Percentiles rank a stretch among this genome's conserved stretches.
Conservation (phyloP, 2,329 filamentous ascomycete genomes). For the Hypoxylon sp. region DNA sequence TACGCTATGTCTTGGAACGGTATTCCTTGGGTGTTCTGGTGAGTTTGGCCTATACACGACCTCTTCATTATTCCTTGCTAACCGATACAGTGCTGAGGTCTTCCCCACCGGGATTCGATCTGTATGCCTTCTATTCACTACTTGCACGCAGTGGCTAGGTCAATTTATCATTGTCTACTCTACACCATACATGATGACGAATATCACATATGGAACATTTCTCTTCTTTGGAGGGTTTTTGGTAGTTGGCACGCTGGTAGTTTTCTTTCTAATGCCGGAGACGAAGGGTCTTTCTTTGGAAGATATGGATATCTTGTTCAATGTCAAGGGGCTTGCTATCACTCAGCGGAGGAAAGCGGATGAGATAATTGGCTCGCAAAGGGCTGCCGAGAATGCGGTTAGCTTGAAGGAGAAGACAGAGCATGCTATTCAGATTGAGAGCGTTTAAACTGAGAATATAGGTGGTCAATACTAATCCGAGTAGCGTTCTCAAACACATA, state of each 20-base stretch:
- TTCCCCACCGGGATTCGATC: conserved; percentile 49
- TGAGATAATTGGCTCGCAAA: conserved; percentile 24
- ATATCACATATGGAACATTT: conserved; percentile 59
- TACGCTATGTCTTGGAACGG: conserved; percentile 49
- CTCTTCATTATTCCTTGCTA: neutral
- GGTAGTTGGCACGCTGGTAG: conserved; percentile 57
- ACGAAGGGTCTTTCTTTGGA: conserved; percentile 62
- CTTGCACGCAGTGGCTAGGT: conserved; percentile 50
- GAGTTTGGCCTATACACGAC: neutral
- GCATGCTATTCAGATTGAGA: conserved; percentile 1
- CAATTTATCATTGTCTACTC: conserved; percentile 50
- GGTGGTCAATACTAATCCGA: neutral
- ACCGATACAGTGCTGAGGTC: conserved; percentile 41
- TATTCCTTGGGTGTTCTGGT: conserved; percentile 50
- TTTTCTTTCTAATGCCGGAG: conserved; percentile 61
- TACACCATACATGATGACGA: conserved; percentile 51
- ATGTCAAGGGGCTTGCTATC: conserved; percentile 28
- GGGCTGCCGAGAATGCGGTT: conserved; percentile 16
- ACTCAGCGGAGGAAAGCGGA: conserved; percentile 28
- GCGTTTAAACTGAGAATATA: neutral
- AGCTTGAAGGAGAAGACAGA: conserved; percentile 8
- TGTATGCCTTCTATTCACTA: conserved; percentile 45
- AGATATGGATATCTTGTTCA: conserved; percentile 60
- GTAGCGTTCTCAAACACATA: neutral
- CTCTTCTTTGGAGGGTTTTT: conserved; percentile 62